A percentile compares a stretch with the other conserved stretches of the same genome.
Conservation (phyloP, 768 basidiomycete species). For the Boletus reticulatus region DNA sequence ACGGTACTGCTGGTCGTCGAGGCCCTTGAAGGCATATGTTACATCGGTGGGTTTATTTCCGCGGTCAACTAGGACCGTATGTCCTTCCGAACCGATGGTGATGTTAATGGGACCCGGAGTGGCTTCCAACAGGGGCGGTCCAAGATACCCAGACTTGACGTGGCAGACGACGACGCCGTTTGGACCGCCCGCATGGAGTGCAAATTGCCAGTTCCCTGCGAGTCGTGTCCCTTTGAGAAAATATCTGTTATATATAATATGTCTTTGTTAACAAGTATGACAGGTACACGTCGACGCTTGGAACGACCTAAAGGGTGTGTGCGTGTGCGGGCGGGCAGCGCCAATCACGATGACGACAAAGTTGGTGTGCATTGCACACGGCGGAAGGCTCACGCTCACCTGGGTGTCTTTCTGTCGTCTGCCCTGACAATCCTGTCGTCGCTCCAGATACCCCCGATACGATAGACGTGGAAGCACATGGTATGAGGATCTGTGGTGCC, state of each 20-base stretch:
- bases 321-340: no score
- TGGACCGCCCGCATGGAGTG: constrained; percentile 17
- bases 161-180: constrained; percentile 22
- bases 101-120: constrained; percentile 19
- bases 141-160: constrained; percentile 29
- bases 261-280: neutral
- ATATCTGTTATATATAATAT: constrained; percentile 16
- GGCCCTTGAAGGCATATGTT: constrained; percentile 20
- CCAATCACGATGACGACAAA: neutral
- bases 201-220: constrained; percentile 20
- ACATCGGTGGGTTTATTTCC: neutral
- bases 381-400: constrained; percentile 14
- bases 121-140: constrained; percentile 16
- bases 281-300: neutral
- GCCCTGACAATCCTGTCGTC: constrained; percentile 29
- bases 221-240: constrained; percentile 20
- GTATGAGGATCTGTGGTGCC: neutral
- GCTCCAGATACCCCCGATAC: constrained; percentile 25
- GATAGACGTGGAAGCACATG: constrained; percentile 28
- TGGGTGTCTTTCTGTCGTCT: constrained; percentile 26
- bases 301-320: no score
- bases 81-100: constrained; percentile 8
- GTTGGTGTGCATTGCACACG: no score
- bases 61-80: constrained; percentile 11
- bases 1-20: constrained; percentile 23